A percentile compares a stretch with the other conserved stretches of the same genome.
Conservation (phyloP, 805 yeast species). For the Hanseniaspora vineae region DNA sequence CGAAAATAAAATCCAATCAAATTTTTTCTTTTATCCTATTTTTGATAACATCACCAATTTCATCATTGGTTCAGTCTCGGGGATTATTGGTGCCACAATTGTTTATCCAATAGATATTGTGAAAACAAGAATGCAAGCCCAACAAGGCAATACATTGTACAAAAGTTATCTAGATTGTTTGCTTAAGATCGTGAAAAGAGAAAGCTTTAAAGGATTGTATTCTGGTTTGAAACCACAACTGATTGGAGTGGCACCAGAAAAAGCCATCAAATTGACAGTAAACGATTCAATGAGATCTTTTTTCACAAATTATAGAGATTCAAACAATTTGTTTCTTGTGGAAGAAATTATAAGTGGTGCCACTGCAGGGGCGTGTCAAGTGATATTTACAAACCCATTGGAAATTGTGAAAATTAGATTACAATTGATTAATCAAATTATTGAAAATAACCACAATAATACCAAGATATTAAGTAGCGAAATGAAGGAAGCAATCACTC, state of each 20-base stretch:
- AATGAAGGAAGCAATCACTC: constrained; percentile 16
- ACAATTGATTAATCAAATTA: constrained; percentile 75
- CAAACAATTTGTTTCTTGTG: constrained; percentile 30
- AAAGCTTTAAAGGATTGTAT: constrained; percentile 77
- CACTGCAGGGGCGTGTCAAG: constrained; percentile 93
- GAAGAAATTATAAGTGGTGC: constrained; percentile 85
- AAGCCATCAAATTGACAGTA: constrained; percentile 90
- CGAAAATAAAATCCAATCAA: constrained; percentile 14
- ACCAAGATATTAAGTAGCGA: constrained; percentile 2
- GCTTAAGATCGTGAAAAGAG: constrained; percentile 56
- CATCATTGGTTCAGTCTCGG: constrained; percentile 85
- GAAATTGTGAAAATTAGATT: constrained; percentile 91
- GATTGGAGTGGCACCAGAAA: constrained; percentile 96
- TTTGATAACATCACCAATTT: constrained; percentile 84
- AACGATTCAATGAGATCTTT: constrained; percentile 75
- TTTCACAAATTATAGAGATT: constrained; percentile 36
- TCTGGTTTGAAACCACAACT: constrained; percentile 90
- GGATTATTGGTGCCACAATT: constrained; percentile 95
- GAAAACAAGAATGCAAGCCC: constrained; percentile 96
- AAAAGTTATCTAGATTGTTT: constrained; percentile 80
- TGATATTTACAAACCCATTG: constrained; percentile 86
- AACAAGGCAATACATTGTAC: constrained; percentile 58
- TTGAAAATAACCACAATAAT: no score
- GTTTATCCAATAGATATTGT: constrained; percentile 95
- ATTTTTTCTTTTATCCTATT: constrained; percentile 41